These are phyloP conservation scores for Massarina eburnea DNA, from an alignment of 2,329 filamentous ascomycete species.

Conservation along the genomic window DNA sequence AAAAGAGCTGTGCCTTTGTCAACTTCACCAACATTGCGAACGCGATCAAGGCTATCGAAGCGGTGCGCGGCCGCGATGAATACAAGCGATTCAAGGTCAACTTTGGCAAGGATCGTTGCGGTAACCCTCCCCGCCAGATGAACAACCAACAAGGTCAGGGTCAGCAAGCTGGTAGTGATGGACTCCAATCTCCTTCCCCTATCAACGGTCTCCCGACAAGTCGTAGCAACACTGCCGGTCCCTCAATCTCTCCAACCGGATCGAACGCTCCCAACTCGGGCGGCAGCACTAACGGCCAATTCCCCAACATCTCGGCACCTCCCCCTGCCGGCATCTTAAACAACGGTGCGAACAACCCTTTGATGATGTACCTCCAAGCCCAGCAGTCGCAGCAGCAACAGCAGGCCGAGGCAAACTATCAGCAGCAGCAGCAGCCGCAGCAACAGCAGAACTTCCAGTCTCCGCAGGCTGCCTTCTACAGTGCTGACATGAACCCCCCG, in stretches of 20 bases:
- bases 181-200: constrained; percentile 57
- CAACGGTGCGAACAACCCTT: constrained; percentile 76
- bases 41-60: constrained; percentile 98
- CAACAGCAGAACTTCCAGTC: constrained; percentile 67
- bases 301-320: constrained; percentile 61
- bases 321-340: constrained; percentile 77
- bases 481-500: constrained; percentile 63
- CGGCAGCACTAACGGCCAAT: constrained; percentile 58
- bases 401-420: constrained; percentile 41
- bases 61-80: constrained; percentile 89
- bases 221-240: constrained; percentile 53
- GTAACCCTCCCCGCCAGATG: constrained; percentile 90
- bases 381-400: constrained; percentile 49
- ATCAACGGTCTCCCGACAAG: constrained; percentile 60
- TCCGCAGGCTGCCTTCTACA: constrained; percentile 81
- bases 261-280: constrained; percentile 60
- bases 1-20: constrained; percentile 99
- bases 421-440: constrained; percentile 53
- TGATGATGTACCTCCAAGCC: constrained; percentile 92
- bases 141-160: constrained; percentile 61
- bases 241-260: constrained; percentile 63
- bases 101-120: constrained; percentile 97
- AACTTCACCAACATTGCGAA: constrained; percentile 99
- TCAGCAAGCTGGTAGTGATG: constrained; percentile 67
- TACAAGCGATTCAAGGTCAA: constrained; percentile 99